These are phyloP conservation scores for Tricholoma flavovirens DNA, from an alignment of 768 basidiomycete species.

Conservation along the genomic window DNA sequence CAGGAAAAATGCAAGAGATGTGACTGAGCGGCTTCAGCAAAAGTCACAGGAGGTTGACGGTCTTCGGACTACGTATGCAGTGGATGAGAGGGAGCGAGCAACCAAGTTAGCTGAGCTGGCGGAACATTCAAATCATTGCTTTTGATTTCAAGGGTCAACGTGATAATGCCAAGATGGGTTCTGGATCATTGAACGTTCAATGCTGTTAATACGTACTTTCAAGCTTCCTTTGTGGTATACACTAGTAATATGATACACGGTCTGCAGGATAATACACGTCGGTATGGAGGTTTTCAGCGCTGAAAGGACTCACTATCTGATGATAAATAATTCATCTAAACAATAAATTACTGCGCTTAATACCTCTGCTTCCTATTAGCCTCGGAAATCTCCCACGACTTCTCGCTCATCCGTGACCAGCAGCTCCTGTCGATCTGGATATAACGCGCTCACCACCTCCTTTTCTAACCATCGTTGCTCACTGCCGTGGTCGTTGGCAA, in stretches of 20 bases:
- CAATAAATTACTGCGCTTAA: background rate
- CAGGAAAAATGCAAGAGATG: slow-evolving; percentile 47
- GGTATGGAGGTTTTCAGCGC: background rate
- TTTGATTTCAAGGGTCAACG: background rate
- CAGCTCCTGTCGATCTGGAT: slow-evolving; percentile 45
- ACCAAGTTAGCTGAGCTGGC: slow-evolving; percentile 39
- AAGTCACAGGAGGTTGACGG: slow-evolving; percentile 73
- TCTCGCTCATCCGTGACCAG: slow-evolving; percentile 45
- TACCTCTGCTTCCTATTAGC: background rate
- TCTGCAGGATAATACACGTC: background rate
- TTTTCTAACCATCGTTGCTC: slow-evolving; percentile 49
- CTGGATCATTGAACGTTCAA: background rate
- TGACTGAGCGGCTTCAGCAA: slow-evolving; percentile 57
- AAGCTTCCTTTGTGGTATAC: background rate
- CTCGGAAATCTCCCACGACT: slow-evolving; percentile 36
- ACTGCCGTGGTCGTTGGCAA: slow-evolving; percentile 20
- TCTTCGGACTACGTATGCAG: slow-evolving; percentile 55
- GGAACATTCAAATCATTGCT: background rate
- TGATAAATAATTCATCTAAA: background rate
- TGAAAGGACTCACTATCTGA: background rate
- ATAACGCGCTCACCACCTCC: slow-evolving; percentile 65
- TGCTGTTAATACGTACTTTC: background rate
- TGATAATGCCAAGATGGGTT: background rate
- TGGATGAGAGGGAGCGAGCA: slow-evolving; percentile 66
- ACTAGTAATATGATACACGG: background rate